Evolutionary conservation across 306 rosid genomes (phyloP), one percentile per base, ranked within the genome.

Genomic region (Acacia crassicarpa): DNA sequence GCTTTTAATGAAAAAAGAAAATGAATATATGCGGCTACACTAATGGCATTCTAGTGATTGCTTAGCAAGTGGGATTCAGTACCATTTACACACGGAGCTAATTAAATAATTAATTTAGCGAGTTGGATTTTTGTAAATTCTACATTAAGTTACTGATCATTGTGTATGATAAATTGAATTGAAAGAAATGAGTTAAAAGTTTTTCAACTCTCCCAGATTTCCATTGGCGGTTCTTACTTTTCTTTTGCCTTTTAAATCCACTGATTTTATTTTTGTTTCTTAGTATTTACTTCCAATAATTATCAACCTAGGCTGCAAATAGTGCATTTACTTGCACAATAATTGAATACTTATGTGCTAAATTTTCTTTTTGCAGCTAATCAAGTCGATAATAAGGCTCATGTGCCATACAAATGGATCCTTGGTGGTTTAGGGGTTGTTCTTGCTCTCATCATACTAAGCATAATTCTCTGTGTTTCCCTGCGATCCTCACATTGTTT

Each of bases 371-470:
- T 54, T 43, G 65, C 94, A 95, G 98, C 72, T 61, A 83, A 84
- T 87, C 86, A 72, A 84, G 87, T 38, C 76, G 80, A 80, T 68
- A 89, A 87, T 79, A 92, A 93, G 79, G 86, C 88, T 61, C 97
- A 87, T 86, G 84, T 87, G 40, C 97, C 98, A 19, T 95, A 87
- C 30, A 79, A 88, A 81, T 95, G 97, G 98, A 93, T 95, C 81
- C 77, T 93, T 77, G 97, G 99, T 76, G 92, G 97, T 84, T 67
- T 91, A 78, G 99, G 98, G 68, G 84, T 90, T 56, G 85, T 87
- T 81, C 92, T 95, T 80, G 75, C 84, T 86, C 81, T 91, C 83
- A 84, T 95, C 63, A 66, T 95, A 75, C 48, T 92, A 61, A 56
- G 97, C 83, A 78, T 90, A 76, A 76, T 85, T 53, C 83, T 89